Evolutionary conservation across 2,329 filamentous ascomycete genomes (phyloP).

Genomic region (Sporothrix pallida): DNA sequence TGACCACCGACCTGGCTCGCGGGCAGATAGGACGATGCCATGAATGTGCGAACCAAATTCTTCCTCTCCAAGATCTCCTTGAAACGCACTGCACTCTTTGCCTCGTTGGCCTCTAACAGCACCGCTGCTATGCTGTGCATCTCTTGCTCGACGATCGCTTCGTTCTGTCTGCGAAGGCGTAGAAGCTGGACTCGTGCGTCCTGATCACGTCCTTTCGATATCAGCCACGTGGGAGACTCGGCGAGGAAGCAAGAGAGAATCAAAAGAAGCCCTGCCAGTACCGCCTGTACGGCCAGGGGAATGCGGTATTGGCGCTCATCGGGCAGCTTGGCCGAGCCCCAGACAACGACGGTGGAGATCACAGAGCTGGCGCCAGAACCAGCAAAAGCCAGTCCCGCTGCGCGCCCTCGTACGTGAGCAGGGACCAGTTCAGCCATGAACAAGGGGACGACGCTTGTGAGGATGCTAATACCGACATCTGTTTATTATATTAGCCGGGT

Average conservation of each 20-base stretch:
- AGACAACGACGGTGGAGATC: background rate
- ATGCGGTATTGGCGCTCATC: background rate
- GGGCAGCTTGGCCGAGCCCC: background rate
- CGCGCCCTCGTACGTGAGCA: background rate
- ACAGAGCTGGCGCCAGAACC: background rate
- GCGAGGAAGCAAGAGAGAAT: background rate
- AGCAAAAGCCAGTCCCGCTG: background rate
- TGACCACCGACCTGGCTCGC: background rate
- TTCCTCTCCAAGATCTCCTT: slow-evolving; percentile 4
- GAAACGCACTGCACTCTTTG: background rate
- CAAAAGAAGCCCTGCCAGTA: background rate
- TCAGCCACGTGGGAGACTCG: background rate
- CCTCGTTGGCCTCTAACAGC: background rate
- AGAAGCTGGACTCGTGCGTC: background rate
- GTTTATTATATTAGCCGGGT: too few species aligned
- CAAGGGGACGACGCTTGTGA: background rate
- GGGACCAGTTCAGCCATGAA: slow-evolving; percentile 8
- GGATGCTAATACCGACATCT: background rate
- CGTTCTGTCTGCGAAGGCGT: background rate
- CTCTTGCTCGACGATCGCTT: background rate
- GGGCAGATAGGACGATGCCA: slow-evolving; percentile 1
- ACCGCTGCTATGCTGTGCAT: background rate
- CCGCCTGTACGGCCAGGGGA: background rate
- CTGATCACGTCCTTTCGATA: background rate
- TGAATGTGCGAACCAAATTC: slow-evolving; percentile 4